A percentile compares a stretch with the other conserved stretches of the same genome.
These are phyloP conservation scores for Fraxinus greggii DNA, from an alignment of 305 asterid genomes.

Conservation along the genomic window DNA sequence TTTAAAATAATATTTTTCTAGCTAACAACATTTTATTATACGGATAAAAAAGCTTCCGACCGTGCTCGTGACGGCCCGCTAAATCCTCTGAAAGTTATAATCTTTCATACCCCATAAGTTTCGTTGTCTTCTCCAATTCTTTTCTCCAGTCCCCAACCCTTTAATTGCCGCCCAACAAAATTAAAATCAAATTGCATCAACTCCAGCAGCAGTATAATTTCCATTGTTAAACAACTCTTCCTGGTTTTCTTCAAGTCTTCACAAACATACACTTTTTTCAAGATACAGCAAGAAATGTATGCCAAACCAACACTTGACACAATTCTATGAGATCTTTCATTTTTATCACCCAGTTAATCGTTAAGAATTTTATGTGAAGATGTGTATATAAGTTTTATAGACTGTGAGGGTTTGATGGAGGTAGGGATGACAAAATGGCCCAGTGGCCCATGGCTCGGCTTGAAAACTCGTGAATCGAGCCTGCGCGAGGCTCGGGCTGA, in stretches of 20 bases:
- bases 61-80: neutral
- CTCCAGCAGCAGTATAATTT: conserved; percentile 1
- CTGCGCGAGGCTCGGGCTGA: too few relatives aligned
- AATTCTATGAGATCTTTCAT: conserved; percentile 22
- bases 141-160: neutral
- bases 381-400: neutral
- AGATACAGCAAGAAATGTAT: conserved; percentile 14
- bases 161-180: neutral
- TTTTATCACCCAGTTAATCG: neutral
- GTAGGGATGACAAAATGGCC: too few relatives aligned
- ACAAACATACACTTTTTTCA: conserved; percentile 8
- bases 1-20: too few relatives aligned
- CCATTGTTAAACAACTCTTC: conserved; percentile 18
- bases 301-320: neutral
- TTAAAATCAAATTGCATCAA: neutral
- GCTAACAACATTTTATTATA: too few relatives aligned
- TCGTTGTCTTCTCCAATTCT: too few relatives aligned
- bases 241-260: neutral
- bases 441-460: too few relatives aligned
- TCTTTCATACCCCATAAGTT: too few relatives aligned
- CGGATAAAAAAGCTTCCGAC: too few relatives aligned
- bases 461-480: too few relatives aligned
- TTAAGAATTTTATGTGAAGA: neutral
- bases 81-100: neutral
- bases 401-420: neutral